Evolutionary conservation across 352 stramenopile species (phyloP), one percentile per base, ranked within the genome.

Genomic region (Elongisporangium undulatum): DNA sequence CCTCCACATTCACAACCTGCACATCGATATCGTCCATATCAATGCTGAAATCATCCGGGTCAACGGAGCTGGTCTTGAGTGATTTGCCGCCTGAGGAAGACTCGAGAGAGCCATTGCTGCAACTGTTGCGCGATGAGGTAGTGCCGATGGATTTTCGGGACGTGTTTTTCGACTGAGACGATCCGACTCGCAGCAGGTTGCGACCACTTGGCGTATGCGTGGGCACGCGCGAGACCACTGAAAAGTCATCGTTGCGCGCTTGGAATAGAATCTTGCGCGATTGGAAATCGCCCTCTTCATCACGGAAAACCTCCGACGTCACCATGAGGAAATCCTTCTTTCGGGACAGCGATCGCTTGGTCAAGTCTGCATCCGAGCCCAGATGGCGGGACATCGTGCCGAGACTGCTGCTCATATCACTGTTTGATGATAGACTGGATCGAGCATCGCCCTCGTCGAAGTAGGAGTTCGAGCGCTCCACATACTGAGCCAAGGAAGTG

Each of bases 251-350:
- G 49, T 90, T 78, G n/a, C 73, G 76, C 17, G 87, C 85, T 56
- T 95, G 87, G 58, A 95, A 95, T 2, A 95, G 66, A 66, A 95
- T 90, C 60, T 95, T 95, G n/a, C 87, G 82, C 23, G 81, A 85
- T 60, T 95, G 87, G 56, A 90, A 94, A 67, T 92, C 87, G 19
- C 87, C 87, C 9, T 83, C 82, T 64, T 94, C 79, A 56, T 89
- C 76, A 55, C 85, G 85, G 49, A 95, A 94, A n/a, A 95, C 87
- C 54, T 95, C 85, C 0, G 84, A 93, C 15, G 86, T 96, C 22
- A 96, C 85, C 88, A 96, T 96, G 49, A 96, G 67, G 51, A 96
- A 96, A 61, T 96, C 88, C 41, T 94, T 92, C 59, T 95, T 93
- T 16, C 87, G 79, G 39, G 84, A 93, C 2, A 96, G 71, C 51